Percentiles rank a stretch among this genome's conserved stretches.
These are phyloP conservation scores for Rubia yunnanensis DNA, from an alignment of 257 asterid species.

Conservation along the genomic window DNA sequence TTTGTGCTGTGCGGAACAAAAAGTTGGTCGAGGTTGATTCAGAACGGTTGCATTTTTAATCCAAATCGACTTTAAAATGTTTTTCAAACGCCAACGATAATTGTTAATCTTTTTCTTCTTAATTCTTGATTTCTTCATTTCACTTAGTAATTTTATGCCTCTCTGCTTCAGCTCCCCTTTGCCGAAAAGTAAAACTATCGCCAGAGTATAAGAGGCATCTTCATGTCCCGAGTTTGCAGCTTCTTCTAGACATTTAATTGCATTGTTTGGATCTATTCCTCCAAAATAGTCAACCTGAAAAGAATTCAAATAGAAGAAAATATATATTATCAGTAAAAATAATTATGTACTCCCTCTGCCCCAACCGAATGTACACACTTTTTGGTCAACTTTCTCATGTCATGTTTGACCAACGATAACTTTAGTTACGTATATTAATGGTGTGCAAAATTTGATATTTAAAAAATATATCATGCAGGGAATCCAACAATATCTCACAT, in stretches of 20 bases:
- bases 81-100: slow-evolving; percentile 9
- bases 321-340: no score
- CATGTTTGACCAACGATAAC: no score
- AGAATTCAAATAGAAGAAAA: no score
- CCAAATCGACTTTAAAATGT: slow-evolving; percentile 14
- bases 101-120: background rate
- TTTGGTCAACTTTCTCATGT: no score
- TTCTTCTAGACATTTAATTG: slow-evolving; percentile 5
- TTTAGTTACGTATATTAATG: no score
- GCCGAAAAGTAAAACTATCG: slow-evolving; percentile 9
- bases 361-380: no score
- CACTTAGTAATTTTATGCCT: slow-evolving; percentile 6
- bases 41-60: slow-evolving; percentile 7
- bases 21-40: background rate
- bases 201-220: slow-evolving; percentile 17
- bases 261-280: background rate
- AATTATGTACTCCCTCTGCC: background rate
- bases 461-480: no score
- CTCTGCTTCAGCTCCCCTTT: slow-evolving; percentile 4
- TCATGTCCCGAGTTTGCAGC: slow-evolving; percentile 16
- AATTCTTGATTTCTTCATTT: background rate
- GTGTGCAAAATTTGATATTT: no score
- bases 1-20: background rate
- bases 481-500: no score
- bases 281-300: slow-evolving; percentile 25